Percentiles rank a stretch among this genome's conserved stretches.
Evolutionary conservation across 257 asterid genomes (phyloP).

Genomic region (Paulownia fortunei): DNA sequence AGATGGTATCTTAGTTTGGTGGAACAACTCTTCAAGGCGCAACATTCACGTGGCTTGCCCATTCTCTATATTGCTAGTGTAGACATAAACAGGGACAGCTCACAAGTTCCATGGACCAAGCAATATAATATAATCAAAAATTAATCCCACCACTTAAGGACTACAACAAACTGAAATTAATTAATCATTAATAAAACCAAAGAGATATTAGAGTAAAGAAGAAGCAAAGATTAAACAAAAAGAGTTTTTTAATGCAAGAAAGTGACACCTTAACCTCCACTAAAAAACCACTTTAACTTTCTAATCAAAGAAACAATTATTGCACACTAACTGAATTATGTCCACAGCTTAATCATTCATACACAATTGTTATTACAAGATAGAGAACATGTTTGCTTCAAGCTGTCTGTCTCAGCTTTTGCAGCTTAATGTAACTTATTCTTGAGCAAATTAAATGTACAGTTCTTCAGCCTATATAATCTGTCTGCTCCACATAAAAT

Average conservation of each 20-base stretch:
- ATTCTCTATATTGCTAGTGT: slow-evolving; percentile 5
- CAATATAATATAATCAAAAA: slow-evolving; percentile 20
- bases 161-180: slow-evolving; percentile 7
- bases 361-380: slow-evolving; percentile 10
- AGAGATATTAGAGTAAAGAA: slow-evolving; percentile 17
- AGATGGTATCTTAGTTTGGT: neutral
- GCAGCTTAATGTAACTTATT: slow-evolving; percentile 24
- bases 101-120: slow-evolving; percentile 28
- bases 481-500: slow-evolving; percentile 24
- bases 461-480: slow-evolving; percentile 22
- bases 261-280: slow-evolving; percentile 41
- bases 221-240: neutral
- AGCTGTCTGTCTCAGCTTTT: neutral
- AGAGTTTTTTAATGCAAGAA: slow-evolving; percentile 3
- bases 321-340: slow-evolving; percentile 1
- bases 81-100: slow-evolving; percentile 32
- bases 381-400: neutral
- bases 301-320: slow-evolving; percentile 21
- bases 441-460: slow-evolving; percentile 41
- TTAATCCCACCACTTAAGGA: slow-evolving; percentile 27
- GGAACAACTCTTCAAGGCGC: neutral
- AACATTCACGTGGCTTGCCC: slow-evolving; percentile 45
- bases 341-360: neutral
- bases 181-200: slow-evolving; percentile 4
- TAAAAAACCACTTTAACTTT: slow-evolving; percentile 30